These are phyloP conservation scores for Lotmaria passim DNA, from an alignment of 208 protist species.

Conservation along the genomic window DNA sequence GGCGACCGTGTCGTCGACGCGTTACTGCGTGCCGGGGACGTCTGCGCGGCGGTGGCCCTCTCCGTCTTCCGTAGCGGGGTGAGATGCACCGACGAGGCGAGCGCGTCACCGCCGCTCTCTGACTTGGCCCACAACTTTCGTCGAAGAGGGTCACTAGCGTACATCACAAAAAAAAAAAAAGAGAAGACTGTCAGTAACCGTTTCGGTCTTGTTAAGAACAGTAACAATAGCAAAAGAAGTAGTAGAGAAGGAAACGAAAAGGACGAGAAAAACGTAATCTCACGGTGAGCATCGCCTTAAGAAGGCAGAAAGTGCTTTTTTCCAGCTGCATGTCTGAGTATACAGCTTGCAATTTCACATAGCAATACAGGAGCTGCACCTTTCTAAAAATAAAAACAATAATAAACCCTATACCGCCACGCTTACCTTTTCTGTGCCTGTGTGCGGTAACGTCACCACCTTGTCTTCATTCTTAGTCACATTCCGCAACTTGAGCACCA, in stretches of 20 bases:
- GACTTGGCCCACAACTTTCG: conserved; percentile 11
- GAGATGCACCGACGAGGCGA: conserved; percentile 1
- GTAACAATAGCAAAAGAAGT: conserved; percentile 8
- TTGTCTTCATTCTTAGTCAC: no score
- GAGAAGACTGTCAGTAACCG: neutral
- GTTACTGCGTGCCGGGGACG: neutral
- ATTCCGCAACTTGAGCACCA: neutral
- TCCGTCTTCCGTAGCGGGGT: conserved; percentile 7
- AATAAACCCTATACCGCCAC: no score
- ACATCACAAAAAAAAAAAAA: conserved; percentile 22
- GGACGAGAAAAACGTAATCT: neutral
- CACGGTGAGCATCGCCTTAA: no score
- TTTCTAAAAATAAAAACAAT: no score
- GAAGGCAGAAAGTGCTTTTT: neutral
- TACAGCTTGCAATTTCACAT: no score
- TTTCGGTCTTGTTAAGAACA: neutral
- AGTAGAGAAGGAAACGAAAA: neutral
- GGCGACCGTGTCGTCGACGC: neutral
- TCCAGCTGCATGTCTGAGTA: neutral
- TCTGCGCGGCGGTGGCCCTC: neutral
- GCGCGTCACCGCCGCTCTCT: neutral
- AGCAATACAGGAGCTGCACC: no score
- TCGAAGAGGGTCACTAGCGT: conserved; percentile 14
- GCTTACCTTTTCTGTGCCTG: no score
- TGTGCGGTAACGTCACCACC: no score